phyloP scores from a whole-genome alignment of 1,284 basidiomycete species.

The Golubevia sp. region DNA sequence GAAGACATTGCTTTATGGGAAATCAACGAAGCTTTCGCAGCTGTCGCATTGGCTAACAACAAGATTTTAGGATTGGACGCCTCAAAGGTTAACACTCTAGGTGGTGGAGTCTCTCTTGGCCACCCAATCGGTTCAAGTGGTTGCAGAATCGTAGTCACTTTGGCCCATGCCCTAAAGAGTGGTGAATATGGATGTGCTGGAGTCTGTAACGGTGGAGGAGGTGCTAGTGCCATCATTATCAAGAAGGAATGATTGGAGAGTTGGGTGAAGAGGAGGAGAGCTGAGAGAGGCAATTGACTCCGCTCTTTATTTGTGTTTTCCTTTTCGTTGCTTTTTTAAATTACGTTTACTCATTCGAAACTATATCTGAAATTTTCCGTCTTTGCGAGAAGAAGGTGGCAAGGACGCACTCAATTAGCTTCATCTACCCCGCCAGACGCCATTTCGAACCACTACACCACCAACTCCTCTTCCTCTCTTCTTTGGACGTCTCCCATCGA shows the following conservation, averaged over 20 bases:
- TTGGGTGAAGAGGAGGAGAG: neutral
- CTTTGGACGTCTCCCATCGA: too few relatives aligned
- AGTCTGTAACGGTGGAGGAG: conserved; percentile 91
- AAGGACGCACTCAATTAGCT: too few relatives aligned
- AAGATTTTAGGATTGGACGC: conserved; percentile 67
- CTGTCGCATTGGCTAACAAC: conserved; percentile 61
- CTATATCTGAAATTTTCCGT: too few relatives aligned
- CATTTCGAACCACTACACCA: too few relatives aligned
- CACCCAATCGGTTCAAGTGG: conserved; percentile 90
- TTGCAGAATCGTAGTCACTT: conserved; percentile 89
- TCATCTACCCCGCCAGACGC: too few relatives aligned
- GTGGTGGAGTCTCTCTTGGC: conserved; percentile 65
- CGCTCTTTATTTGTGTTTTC: too few relatives aligned
- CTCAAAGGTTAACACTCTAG: conserved; percentile 88
- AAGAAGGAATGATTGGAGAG: neutral
- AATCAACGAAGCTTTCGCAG: conserved; percentile 75
- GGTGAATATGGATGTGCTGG: conserved; percentile 96
- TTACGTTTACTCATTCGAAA: too few relatives aligned
- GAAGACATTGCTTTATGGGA: conserved; percentile 91
- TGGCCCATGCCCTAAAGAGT: conserved; percentile 87
- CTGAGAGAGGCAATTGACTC: neutral
- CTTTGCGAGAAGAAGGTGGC: too few relatives aligned
- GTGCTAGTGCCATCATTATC: conserved; percentile 16
- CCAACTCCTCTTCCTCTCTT: too few relatives aligned
- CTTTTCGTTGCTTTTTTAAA: too few relatives aligned